Evolutionary conservation across 305 asterid genomes (phyloP).

Genomic region (Vinca major): DNA sequence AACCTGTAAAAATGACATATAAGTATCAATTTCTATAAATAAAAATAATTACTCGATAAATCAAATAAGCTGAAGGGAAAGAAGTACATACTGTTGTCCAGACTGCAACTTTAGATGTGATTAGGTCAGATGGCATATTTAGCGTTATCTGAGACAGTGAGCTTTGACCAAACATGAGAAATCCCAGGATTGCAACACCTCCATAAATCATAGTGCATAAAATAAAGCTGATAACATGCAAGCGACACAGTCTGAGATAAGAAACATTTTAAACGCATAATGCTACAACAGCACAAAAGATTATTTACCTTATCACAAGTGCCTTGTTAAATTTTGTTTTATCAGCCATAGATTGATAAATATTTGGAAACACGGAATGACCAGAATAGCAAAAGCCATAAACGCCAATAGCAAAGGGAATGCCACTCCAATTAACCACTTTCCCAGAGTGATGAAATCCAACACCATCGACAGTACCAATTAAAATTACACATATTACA

Average conservation of each 20-base stretch:
- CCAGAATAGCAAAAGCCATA: slow-evolving; percentile 82
- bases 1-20: slow-evolving; percentile 36
- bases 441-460: slow-evolving; percentile 47
- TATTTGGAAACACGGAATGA: slow-evolving; percentile 85
- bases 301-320: slow-evolving; percentile 37
- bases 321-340: slow-evolving; percentile 60
- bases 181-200: slow-evolving; percentile 34
- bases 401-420: slow-evolving; percentile 72
- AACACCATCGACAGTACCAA: slow-evolving; percentile 48
- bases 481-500: slow-evolving; percentile 38
- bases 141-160: slow-evolving; percentile 41
- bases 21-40: background rate
- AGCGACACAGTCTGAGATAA: background rate
- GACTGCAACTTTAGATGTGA: slow-evolving; percentile 34
- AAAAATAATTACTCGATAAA: background rate
- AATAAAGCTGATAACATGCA: slow-evolving; percentile 21
- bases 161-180: slow-evolving; percentile 40
- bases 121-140: slow-evolving; percentile 29
- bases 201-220: slow-evolving; percentile 32
- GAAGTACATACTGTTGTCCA: slow-evolving; percentile 36
- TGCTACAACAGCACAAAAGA: slow-evolving; percentile 1
- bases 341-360: slow-evolving; percentile 88
- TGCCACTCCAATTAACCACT: slow-evolving; percentile 47
- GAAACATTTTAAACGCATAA: slow-evolving; percentile 6
- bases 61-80: background rate